Evolutionary conservation across 2,329 filamentous ascomycete species (phyloP).

Genomic region (Sporothrix mexicana): DNA sequence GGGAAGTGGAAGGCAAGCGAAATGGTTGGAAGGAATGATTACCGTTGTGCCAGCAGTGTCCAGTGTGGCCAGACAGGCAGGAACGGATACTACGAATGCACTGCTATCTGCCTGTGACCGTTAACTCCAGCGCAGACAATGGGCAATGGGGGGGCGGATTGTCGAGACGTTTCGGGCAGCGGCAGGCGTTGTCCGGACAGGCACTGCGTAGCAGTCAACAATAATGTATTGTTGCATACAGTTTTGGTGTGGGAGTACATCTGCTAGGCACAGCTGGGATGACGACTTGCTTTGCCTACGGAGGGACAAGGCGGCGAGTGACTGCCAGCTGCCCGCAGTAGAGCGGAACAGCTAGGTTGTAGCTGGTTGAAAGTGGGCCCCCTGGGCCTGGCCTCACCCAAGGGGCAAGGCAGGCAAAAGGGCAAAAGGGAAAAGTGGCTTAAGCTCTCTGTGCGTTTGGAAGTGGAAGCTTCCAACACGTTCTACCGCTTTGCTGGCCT

Average conservation of each 20-base stretch:
- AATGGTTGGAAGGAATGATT: slow-evolving; percentile 34
- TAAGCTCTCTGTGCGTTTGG: slow-evolving; percentile 21
- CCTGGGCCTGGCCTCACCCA: slow-evolving; percentile 28
- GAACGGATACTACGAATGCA: slow-evolving; percentile 21
- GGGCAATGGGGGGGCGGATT: slow-evolving; percentile 4
- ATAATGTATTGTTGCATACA: slow-evolving; percentile 30
- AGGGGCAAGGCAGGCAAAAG: not conserved
- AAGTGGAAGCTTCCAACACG: slow-evolving; percentile 40
- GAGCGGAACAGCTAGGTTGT: not conserved
- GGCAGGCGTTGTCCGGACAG: slow-evolving; percentile 33
- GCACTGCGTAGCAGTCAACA: not conserved
- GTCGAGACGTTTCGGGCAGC: slow-evolving; percentile 29
- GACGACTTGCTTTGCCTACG: slow-evolving; percentile 41
- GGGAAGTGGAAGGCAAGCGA: slow-evolving; percentile 31
- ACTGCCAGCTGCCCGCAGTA: not conserved
- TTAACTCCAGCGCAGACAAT: not conserved
- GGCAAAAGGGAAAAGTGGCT: not conserved
- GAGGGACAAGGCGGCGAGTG: slow-evolving; percentile 17
- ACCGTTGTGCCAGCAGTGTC: not conserved
- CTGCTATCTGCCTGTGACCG: slow-evolving; percentile 1
- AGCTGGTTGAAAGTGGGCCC: slow-evolving; percentile 37
- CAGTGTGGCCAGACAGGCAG: slow-evolving; percentile 27
- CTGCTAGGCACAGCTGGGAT: slow-evolving; percentile 44
- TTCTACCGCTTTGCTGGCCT: slow-evolving; percentile 36
- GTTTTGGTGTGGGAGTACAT: slow-evolving; percentile 30